Conservation (phyloP, 2,329 filamentous ascomycete species). For the Colletotrichum sp. region DNA sequence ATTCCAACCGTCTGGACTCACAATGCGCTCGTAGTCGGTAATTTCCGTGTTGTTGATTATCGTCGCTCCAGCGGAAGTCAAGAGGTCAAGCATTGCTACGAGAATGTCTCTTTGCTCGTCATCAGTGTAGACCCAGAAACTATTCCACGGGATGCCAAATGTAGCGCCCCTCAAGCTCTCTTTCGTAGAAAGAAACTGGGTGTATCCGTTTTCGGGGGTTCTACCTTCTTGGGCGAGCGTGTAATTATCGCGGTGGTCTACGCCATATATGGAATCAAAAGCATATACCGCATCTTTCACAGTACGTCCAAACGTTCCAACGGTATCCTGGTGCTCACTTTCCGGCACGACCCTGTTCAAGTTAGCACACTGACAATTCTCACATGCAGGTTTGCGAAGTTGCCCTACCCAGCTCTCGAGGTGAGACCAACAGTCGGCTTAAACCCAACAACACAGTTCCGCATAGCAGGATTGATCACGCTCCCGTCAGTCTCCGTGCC, state of each 20-base stretch:
- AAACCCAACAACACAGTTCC: slow-evolving; percentile 73
- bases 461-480: slow-evolving; percentile 74
- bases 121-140: slow-evolving; percentile 70
- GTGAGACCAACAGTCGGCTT: slow-evolving; percentile 79
- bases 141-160: slow-evolving; percentile 75
- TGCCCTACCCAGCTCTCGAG: slow-evolving; percentile 54
- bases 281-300: slow-evolving; percentile 72
- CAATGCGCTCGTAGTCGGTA: slow-evolving; percentile 63
- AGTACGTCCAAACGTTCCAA: slow-evolving; percentile 71
- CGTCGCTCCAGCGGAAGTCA: slow-evolving; percentile 66
- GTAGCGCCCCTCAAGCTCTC: slow-evolving; percentile 61
- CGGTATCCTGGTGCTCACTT: slow-evolving; percentile 69
- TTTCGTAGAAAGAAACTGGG: slow-evolving; percentile 59
- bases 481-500: slow-evolving; percentile 79
- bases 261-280: slow-evolving; percentile 71
- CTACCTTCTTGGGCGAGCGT: slow-evolving; percentile 61
- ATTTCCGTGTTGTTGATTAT: slow-evolving; percentile 75
- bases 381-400: rapidly evolving
- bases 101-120: slow-evolving; percentile 60
- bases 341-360: slow-evolving; percentile 63
- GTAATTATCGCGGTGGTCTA: slow-evolving; percentile 69
- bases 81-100: slow-evolving; percentile 52
- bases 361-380: background rate
- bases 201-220: slow-evolving; percentile 61
- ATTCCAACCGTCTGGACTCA: slow-evolving; percentile 73